phyloP scores from a whole-genome alignment of 305 asterid species.

The Fraxinus baroniana region DNA sequence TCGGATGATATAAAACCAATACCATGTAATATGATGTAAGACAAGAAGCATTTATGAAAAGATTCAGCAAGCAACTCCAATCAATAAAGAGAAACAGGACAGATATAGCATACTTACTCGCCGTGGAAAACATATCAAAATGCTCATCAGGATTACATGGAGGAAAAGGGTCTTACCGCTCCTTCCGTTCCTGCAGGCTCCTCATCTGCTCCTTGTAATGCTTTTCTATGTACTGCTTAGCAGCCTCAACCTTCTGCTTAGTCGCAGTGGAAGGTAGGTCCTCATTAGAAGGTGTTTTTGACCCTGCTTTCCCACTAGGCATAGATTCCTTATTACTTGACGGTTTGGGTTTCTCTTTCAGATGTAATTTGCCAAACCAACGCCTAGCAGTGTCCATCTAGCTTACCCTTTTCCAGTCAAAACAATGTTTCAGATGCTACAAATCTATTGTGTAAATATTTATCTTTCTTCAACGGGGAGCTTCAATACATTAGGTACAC shows the following conservation, averaged over 20 bases:
- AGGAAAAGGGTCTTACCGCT: constrained; percentile 51
- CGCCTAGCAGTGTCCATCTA: constrained; percentile 68
- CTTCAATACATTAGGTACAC: constrained; percentile 40
- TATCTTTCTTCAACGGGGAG: constrained; percentile 28
- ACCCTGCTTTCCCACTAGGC: constrained; percentile 58
- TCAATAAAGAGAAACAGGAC: constrained; percentile 10
- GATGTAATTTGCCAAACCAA: constrained; percentile 56
- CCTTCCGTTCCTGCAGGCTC: constrained; percentile 84
- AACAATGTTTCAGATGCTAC: constrained; percentile 9
- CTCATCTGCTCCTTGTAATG: constrained; percentile 97
- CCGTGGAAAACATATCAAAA: constrained; percentile 2
- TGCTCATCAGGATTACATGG: background rate
- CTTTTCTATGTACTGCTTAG: constrained; percentile 89
- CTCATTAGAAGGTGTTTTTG: constrained; percentile 47
- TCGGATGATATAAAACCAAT: background rate
- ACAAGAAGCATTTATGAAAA: constrained; percentile 1
- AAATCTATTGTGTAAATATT: constrained; percentile 25
- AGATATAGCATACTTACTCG: background rate
- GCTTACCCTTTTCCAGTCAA: constrained; percentile 24
- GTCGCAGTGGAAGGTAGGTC: constrained; percentile 88
- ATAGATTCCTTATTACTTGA: constrained; percentile 54
- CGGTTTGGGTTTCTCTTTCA: constrained; percentile 66
- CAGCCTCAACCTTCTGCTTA: constrained; percentile 89
- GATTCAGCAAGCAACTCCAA: background rate
- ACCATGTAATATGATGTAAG: background rate